A percentile compares a stretch with the other conserved stretches of the same genome.
Conservation (phyloP, 805 yeast genomes). For the Ogataea siamensis region DNA sequence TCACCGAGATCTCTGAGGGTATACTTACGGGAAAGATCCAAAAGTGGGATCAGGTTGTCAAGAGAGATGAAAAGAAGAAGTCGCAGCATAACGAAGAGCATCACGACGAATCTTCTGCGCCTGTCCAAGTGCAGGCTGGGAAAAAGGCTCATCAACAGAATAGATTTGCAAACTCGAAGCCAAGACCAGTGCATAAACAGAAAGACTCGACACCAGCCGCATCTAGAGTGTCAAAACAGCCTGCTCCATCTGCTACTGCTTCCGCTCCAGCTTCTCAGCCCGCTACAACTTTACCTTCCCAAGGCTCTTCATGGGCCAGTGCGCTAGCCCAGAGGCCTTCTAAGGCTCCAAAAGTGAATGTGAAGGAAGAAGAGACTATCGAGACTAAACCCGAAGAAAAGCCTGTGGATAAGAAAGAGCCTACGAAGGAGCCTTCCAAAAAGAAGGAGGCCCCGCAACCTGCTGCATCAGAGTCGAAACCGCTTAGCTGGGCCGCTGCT, state of each 20-base stretch:
- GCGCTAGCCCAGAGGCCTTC: slow-evolving; percentile 30
- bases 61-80: slow-evolving; percentile 55
- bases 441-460: slow-evolving; percentile 16
- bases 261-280: slow-evolving; percentile 16
- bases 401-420: slow-evolving; percentile 9
- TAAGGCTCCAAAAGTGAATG: slow-evolving; percentile 12
- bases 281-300: slow-evolving; percentile 18
- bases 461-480: slow-evolving; percentile 20
- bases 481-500: slow-evolving; percentile 26
- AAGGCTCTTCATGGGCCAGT: slow-evolving; percentile 36
- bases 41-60: slow-evolving; percentile 92
- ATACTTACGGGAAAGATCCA: slow-evolving; percentile 87
- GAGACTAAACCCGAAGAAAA: slow-evolving; percentile 9
- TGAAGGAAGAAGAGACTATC: slow-evolving; percentile 15
- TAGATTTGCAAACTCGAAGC: slow-evolving; percentile 17
- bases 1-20: slow-evolving; percentile 79
- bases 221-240: slow-evolving; percentile 8
- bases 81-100: slow-evolving; percentile 24
- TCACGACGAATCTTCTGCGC: slow-evolving; percentile 16
- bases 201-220: slow-evolving; percentile 12
- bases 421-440: slow-evolving; percentile 4
- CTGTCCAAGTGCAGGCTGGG: slow-evolving; percentile 14
- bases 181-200: slow-evolving; percentile 18
- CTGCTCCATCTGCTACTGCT: slow-evolving; percentile 8
- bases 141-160: slow-evolving; percentile 17